Evolutionary conservation across 352 stramenopile genomes (phyloP), one percentile per base, ranked within the genome.

Genomic region (Phytophthora constricta): DNA sequence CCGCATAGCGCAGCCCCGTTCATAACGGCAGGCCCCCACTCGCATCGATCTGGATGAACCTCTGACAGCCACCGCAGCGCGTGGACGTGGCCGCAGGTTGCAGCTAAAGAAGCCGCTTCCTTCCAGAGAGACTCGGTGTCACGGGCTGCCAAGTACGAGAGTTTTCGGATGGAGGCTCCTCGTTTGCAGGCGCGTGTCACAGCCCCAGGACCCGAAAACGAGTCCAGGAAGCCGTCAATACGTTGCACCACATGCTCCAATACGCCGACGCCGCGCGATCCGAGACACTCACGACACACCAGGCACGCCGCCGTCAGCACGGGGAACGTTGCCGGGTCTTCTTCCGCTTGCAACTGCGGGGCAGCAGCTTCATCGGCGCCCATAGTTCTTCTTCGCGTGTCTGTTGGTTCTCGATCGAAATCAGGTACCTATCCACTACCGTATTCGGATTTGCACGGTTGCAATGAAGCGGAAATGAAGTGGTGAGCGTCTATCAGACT

Each of bases 61-160:
- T 50, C 39, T n/a, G 43, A 43, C 52, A 59, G 37, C 52, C 52
- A 59, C 10, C 14, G 33, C 19, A 59, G 43, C 31, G 49, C 52
- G 20, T 49, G 20, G n/a, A 59, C 33, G 22, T 59, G 52, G 33
- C 52, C 52, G 39, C 28, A 26, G 13, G 27, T 49, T 7, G 37
- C 52, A n/a, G 37, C 52, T 8, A 50, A 27, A 7, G 39, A 46
- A 22, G 39, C 39, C 17, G 39, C 39, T 14, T 46, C 39, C 39
- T 46, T 46, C 39, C 39, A 46, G 39, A 22, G 17, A 7, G 39
- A n/a, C 39, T 19, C 39, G n/a, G n/a, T 5, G 17, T 46, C 39
- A 14, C 39, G 39, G 17, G 39, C 39, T 9, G 39, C 39, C 39
- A 46, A 14, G n/a, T 46, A 46, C 17, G 39, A n/a, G 39, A 46